Base-by-base conservation (phyloP, 371 early-diverging fungal species). In the Neoconidiobolus thromboides region DNA sequence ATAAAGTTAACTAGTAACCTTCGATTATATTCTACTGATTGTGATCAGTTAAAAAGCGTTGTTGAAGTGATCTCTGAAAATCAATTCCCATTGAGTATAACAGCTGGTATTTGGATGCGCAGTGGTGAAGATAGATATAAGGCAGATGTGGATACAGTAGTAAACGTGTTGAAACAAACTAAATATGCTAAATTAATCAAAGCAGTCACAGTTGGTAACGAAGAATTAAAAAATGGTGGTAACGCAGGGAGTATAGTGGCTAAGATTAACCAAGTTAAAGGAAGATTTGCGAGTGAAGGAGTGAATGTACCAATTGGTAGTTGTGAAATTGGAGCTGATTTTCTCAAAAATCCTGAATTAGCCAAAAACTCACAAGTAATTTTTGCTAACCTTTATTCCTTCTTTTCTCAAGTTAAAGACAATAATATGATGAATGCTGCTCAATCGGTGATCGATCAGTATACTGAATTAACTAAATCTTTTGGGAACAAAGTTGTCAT, bases 161-260 rank as follows among this genome's bases (percentile, higher is more conserved):
- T 55, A 3, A 6, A 46, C 6, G 6, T 46, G 1, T 12, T 46
- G 46, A 46, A 46, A 46, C 4, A 26, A 3, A 5, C 26, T 10
- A 43, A 46, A 12, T 57, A 57, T 14, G 4, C 9, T n/a, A 14
- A 4, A 6, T 14, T 15, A 5, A 43, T 57, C 42, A 44, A 10
- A 14, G 43, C 44, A 3, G 42, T 57, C 14, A 14, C 44, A n/a
- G 43, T 57, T 36, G 57, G 57, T 41, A 57, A 57, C 57, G 57
- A 57, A 41, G 57, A 57, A 6, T 7, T 57, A 2, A 26, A 3
- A 5, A 57, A 41, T 37, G 57, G 57, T 44, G 14, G 2, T 9
- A 6, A 10, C 6, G 44, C 10, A 12, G 4, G 14, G 2, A 15
- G 2, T 5, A 10, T 57, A 6, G 44, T 57, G 12, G 0, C 9